phyloP scores from a whole-genome alignment of 148 eudicot species.

The Spergularia bocconei region DNA sequence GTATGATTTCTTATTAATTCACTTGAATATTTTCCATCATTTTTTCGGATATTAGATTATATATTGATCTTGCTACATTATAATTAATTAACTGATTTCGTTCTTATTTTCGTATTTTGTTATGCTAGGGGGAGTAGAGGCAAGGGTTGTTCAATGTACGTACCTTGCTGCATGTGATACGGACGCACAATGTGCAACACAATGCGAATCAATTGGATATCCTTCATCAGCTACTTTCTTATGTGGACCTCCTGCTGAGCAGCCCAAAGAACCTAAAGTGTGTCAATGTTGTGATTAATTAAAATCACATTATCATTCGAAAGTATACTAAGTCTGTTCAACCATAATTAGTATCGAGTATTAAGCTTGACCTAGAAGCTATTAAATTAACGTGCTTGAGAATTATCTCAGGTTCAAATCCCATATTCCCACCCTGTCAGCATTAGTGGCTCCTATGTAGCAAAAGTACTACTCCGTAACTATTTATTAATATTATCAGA shows the following conservation, averaged over 20 bases:
- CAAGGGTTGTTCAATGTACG: neutral
- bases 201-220: neutral
- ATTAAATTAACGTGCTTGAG: no score
- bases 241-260: neutral
- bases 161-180: neutral
- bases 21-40: neutral
- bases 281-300: constrained; percentile 1
- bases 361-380: neutral
- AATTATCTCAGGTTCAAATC: no score
- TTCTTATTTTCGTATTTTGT: neutral
- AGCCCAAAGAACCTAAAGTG: neutral
- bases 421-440: no score
- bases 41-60: no score
- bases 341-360: neutral
- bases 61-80: no score
- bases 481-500: no score
- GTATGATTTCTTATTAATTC: neutral
- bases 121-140: neutral
- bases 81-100: neutral
- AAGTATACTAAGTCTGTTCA: neutral
- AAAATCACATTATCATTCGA: neutral
- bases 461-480: no score
- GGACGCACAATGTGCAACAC: neutral
- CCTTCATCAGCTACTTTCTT: neutral
- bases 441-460: no score